Base-by-base conservation (phyloP, 805 yeast genomes). In the Hanseniaspora vineae region DNA sequence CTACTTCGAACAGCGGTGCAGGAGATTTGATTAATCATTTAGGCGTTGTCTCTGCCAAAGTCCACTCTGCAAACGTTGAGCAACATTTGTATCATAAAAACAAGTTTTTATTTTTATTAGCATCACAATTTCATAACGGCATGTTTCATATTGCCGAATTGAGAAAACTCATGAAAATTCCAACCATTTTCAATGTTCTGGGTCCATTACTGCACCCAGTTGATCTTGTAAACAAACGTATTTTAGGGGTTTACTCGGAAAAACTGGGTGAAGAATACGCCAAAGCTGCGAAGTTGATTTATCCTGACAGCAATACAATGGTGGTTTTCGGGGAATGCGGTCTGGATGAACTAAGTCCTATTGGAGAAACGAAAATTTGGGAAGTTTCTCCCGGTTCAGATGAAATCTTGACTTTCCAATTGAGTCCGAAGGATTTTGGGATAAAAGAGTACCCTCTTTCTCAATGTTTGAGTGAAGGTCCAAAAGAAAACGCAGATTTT, bases 181-280 rank as follows among this genome's bases (percentile, higher is more conserved):
- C 97, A 2, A 83, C 97, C 1, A 85, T 92, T 20, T 92, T 92
- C 73, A 92, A 92, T 64, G 80, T 92, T 12, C 67, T 92, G 50
- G 99, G 99, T 0, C 99, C 99, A 1, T 67, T 92, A 51, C 69
- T 92, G 52, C 94, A 92, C 68, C 99, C 99, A 2, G 85, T 86
- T 9, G 64, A 78, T 40, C 32, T 42, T 14, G 67, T 78, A 19
- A 73, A 75, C 51, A 84, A 92, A 5, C 73, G 97, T 53, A 80
- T 92, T 14, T 70, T 92, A 42, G 99, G 99, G 42, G 98, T 92
- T 1, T 87, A 84, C 64, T 71, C 87, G 17, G 84, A 84, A 54
- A 67, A 67, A 8, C 65, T 92, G 52, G 99, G 97, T 4, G 77
- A 73, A 51, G 81, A 84, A 11, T 92, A 84, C 58, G 96, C 97